Evolutionary conservation across 306 rosid species (phyloP).

Genomic region (Cicer cuneatum): DNA sequence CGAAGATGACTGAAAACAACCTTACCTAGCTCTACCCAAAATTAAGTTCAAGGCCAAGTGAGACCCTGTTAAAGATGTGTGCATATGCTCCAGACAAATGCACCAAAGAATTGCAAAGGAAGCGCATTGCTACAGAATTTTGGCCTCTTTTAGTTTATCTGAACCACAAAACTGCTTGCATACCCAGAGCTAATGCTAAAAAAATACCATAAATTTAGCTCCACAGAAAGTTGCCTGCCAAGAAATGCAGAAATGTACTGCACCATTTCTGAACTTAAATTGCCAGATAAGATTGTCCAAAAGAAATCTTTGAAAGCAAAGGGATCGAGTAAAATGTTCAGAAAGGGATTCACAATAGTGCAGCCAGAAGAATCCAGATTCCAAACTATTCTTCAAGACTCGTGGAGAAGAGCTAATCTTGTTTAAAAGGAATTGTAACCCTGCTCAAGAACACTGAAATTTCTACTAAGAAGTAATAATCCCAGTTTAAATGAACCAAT

Average conservation of each 20-base stretch:
- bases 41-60: no score
- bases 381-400: neutral
- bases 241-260: neutral
- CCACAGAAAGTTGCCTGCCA: neutral
- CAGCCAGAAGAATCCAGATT: neutral
- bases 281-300: neutral
- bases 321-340: neutral
- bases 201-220: no score
- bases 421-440: neutral
- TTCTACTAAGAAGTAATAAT: no score
- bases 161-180: no score
- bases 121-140: no score
- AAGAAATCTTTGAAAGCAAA: neutral
- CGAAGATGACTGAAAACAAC: constrained; percentile 3
- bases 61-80: no score
- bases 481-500: no score
- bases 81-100: no score
- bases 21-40: constrained; percentile 9
- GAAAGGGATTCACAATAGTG: neutral
- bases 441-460: neutral
- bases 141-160: no score
- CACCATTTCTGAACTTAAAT: neutral
- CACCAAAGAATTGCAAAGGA: no score
- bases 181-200: no score
- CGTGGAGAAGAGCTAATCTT: neutral